Evolutionary conservation across 768 basidiomycete genomes (phyloP), one percentile per base, ranked within the genome.

Genomic region (Calocybe indica): DNA sequence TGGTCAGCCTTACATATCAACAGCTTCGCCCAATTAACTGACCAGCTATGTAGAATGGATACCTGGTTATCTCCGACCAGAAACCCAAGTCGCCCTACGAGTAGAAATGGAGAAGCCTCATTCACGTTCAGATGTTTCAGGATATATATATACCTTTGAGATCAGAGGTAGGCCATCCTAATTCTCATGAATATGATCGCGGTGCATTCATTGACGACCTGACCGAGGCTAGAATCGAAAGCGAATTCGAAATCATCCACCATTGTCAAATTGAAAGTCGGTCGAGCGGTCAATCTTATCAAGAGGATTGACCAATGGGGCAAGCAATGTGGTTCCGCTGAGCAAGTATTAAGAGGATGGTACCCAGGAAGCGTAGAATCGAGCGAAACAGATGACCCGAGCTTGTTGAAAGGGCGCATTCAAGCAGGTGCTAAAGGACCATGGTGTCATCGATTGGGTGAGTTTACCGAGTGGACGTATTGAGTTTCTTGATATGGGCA

Each of bases 131-230:
- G 88, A 92, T 53, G 75, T 72, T 13, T 68, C 76, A 5, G 90
- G 90, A 0, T 90, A 86, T 56, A 91, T 92, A 43, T 92, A 92
- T 54, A 78, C 80, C 0, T 92, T 84, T 59, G 85, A 91, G 62
- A 85, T 92, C 48, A 74, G 80, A 61, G 84, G 86, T 86, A 60
- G 39, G 62, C 54, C 41, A 29, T 37, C 35, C 2, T 29, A 31
- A n/a, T 41, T 12, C 14, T 39, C 5, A 40, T 11, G 38, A n/a
- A 5, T 5, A 14, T 33, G 6, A 50, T 8, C 33, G 37, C 41
- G 8, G n/a, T 31, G 6, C 36, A 39, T 32, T 22, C 39, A 30
- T 43, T 13, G 42, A 43, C 31, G 28, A 43, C 12, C 30, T 41
- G 5, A 37, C 3, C 40, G 38, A 32, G 41, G n/a, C 14, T 31